Evolutionary conservation across 768 basidiomycete species (phyloP).

Genomic region (Suillus decipiens): DNA sequence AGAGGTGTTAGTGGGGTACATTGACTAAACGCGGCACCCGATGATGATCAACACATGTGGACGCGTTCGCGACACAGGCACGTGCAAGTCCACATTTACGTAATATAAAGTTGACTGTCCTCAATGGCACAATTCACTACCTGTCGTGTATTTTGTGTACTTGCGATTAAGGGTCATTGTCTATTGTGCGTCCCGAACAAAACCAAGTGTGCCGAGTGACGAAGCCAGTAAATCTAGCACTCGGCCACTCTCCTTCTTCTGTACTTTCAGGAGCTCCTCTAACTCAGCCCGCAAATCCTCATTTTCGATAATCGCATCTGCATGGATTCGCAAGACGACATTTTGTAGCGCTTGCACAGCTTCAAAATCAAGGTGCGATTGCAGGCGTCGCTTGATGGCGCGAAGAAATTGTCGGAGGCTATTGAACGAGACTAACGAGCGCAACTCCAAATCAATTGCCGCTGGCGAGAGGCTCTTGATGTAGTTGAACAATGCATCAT

Average conservation of each 20-base stretch:
- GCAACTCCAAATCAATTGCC: constrained; percentile 87
- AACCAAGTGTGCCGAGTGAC: constrained; percentile 73
- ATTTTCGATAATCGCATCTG: constrained; percentile 75
- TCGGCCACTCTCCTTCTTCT: constrained; percentile 75
- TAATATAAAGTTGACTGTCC: neutral
- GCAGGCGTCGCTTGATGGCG: constrained; percentile 71
- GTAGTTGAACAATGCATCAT: constrained; percentile 81
- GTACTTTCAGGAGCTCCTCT: constrained; percentile 60
- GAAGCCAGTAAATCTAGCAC: constrained; percentile 74
- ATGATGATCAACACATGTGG: constrained; percentile 7
- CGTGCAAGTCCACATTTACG: neutral
- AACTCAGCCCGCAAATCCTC: constrained; percentile 61
- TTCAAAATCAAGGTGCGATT: constrained; percentile 88
- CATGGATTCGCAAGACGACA: constrained; percentile 84
- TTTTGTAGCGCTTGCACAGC: constrained; percentile 87
- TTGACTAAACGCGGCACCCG: constrained; percentile 5
- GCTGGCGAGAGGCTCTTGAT: constrained; percentile 88
- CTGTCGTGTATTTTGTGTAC: neutral
- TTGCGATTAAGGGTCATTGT: constrained; percentile 34
- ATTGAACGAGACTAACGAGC: constrained; percentile 67
- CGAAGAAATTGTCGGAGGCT: constrained; percentile 68
- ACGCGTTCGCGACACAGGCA: constrained; percentile 28
- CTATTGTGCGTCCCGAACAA: constrained; percentile 60
- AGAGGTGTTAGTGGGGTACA: constrained; percentile 8
- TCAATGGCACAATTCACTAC: neutral